phyloP scores from a whole-genome alignment of 1,284 basidiomycete species.

The Salmacisia buchloeana region DNA sequence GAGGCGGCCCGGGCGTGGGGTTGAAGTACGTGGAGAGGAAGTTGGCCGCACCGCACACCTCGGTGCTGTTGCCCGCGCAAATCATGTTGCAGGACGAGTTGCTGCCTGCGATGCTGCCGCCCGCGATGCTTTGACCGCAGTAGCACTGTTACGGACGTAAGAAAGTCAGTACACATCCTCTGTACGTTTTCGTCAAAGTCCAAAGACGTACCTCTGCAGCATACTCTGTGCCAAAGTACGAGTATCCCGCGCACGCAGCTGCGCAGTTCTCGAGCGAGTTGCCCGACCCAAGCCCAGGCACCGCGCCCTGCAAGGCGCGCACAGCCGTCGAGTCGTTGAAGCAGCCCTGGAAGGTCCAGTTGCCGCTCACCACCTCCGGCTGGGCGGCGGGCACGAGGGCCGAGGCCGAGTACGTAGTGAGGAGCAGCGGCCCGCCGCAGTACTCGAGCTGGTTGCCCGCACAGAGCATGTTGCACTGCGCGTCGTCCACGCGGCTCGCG shows the following conservation, averaged over 20 bases:
- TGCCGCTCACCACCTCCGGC: too few species aligned
- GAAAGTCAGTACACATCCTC: slow-evolving; percentile 46
- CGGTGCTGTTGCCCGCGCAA: slow-evolving; percentile 41
- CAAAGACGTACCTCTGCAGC: background rate
- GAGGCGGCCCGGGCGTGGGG: too few species aligned
- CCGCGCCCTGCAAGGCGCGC: slow-evolving; percentile 8
- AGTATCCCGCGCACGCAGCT: slow-evolving; percentile 13
- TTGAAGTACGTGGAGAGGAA: slow-evolving; percentile 40
- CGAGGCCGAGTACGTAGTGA: too few species aligned
- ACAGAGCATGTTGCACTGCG: too few species aligned
- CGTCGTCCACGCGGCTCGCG: too few species aligned
- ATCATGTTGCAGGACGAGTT: slow-evolving; percentile 35
- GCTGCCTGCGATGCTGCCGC: background rate
- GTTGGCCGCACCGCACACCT: slow-evolving; percentile 49
- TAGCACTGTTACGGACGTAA: slow-evolving; percentile 43
- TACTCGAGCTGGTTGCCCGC: too few species aligned
- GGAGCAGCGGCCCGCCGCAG: too few species aligned
- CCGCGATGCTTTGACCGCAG: slow-evolving; percentile 31
- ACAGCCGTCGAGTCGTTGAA: slow-evolving; percentile 7
- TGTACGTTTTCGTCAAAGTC: too few species aligned
- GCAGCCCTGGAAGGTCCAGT: slow-evolving; percentile 20
- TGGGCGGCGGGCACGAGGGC: too few species aligned
- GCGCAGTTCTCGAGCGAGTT: slow-evolving; percentile 8
- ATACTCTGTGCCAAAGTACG: slow-evolving; percentile 14
- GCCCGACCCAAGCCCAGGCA: background rate